Evolutionary conservation across 2,329 filamentous ascomycete species (phyloP), one percentile per base, ranked within the genome.

Genomic region (Blastomyces gilchristii): DNA sequence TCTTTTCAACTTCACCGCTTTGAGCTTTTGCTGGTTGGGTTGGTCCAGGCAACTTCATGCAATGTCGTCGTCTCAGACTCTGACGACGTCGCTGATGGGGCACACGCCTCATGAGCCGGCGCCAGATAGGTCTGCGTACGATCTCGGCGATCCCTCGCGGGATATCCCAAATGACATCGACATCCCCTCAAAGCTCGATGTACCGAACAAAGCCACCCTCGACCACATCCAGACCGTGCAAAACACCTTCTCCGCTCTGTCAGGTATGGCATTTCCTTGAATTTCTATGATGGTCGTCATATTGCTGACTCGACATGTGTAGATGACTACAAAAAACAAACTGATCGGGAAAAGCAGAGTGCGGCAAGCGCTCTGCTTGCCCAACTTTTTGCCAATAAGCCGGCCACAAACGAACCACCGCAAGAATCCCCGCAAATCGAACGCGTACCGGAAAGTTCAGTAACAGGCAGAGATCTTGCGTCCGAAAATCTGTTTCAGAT

Each of bases 41-140:
- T 64, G 63, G 50, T 67, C 62, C 63, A 64, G 67, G 66, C 69
- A 69, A 64, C 68, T 71, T 71, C 71, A 70, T 75, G 73, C 73
- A 74, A 77, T 77, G 76, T 77, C 75, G 73, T 75, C 72, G 69
- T 77, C 75, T 72, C 75, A 77, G 74, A 77, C 75, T 74, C 76
- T 78, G 76, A 77, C 75, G 71, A 75, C 76, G 74, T 75, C 76
- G 73, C 73, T 75, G 70, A 72, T 78, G 74, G 75, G 76, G 70
- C 76, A 61, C 75, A 73, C 73, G 69, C 76, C 76, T 70, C 74
- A 73, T 68, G 75, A 78, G 70, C 69, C 75, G 69, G 75, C 74
- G 65, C 71, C 72, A 65, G 72, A 76, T 66, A 73, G 72, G 72
- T 73, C 75, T 65, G 64, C 74, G 62, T 75, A 75, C 70, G 74